Percentiles rank a stretch among this genome's conserved stretches.
Conservation (phyloP, 257 asterid genomes). For the Solanum gracilifrons region DNA sequence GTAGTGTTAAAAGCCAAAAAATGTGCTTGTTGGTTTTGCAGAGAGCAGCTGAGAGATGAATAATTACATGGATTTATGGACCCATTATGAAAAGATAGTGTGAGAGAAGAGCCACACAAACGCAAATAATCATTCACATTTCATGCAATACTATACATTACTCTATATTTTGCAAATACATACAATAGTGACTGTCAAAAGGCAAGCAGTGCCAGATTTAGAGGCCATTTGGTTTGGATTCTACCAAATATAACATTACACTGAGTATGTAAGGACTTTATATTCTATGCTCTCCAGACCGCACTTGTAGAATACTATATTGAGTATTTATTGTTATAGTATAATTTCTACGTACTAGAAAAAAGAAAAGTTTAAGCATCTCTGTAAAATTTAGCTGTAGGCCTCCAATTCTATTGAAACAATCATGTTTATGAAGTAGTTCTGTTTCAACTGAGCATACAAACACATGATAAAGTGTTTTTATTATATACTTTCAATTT, state of each 20-base stretch:
- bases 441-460: not conserved
- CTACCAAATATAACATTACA: not conserved
- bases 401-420: not conserved
- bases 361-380: not conserved
- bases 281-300: no score
- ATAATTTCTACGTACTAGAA: no score
- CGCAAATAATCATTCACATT: not conserved
- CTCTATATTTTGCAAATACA: not conserved
- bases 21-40: constrained; percentile 17
- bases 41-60: constrained; percentile 17
- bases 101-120: constrained; percentile 27
- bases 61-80: constrained; percentile 30
- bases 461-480: not conserved
- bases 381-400: no score
- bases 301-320: no score
- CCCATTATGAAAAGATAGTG: constrained; percentile 27
- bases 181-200: not conserved
- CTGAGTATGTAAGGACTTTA: not conserved
- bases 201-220: not conserved
- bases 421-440: not conserved
- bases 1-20: constrained; percentile 14
- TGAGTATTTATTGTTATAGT: no score
- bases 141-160: not conserved
- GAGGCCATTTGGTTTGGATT: not conserved
- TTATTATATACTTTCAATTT: not conserved